Percentiles rank a stretch among this genome's conserved stretches.
These are phyloP conservation scores for Mucor irregularis DNA, from an alignment of 371 early-diverging fungal genomes.

Conservation along the genomic window DNA sequence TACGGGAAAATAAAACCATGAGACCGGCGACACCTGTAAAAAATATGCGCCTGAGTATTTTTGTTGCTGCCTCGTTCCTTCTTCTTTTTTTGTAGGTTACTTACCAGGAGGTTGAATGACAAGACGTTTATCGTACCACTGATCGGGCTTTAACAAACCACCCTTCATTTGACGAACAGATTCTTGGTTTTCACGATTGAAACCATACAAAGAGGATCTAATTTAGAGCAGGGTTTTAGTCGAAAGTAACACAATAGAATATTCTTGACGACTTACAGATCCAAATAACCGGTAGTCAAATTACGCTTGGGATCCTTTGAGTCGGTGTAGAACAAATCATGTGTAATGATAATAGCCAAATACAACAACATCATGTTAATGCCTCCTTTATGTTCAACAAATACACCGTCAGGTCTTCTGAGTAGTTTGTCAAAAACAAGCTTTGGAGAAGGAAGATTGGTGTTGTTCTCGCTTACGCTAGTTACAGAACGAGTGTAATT, in stretches of 20 bases:
- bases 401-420: conserved; percentile 33
- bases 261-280: conserved; percentile 29
- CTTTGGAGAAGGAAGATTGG: conserved; percentile 34
- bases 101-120: conserved; percentile 49
- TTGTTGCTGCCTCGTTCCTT: too few species aligned
- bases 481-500: conserved; percentile 45
- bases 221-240: too few species aligned
- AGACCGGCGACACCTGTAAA: conserved; percentile 47
- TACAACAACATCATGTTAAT: conserved; percentile 51
- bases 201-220: conserved; percentile 50
- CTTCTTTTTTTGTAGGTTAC: background rate
- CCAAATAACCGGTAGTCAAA: conserved; percentile 49
- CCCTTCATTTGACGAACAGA: conserved; percentile 38
- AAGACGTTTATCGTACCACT: conserved; percentile 52
- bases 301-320: conserved; percentile 40
- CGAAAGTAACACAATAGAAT: background rate
- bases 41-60: too few species aligned
- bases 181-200: conserved; percentile 35
- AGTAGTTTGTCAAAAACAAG: conserved; percentile 39
- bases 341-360: conserved; percentile 53
- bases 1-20: conserved; percentile 52
- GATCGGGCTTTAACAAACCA: conserved; percentile 54
- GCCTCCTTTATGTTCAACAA: conserved; percentile 34
- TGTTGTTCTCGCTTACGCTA: conserved; percentile 14
- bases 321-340: conserved; percentile 55